Percentiles rank a stretch among this genome's conserved stretches.
phyloP scores from a whole-genome alignment of 139 green algal species.

The Mesotaenium endlicherianum region DNA sequence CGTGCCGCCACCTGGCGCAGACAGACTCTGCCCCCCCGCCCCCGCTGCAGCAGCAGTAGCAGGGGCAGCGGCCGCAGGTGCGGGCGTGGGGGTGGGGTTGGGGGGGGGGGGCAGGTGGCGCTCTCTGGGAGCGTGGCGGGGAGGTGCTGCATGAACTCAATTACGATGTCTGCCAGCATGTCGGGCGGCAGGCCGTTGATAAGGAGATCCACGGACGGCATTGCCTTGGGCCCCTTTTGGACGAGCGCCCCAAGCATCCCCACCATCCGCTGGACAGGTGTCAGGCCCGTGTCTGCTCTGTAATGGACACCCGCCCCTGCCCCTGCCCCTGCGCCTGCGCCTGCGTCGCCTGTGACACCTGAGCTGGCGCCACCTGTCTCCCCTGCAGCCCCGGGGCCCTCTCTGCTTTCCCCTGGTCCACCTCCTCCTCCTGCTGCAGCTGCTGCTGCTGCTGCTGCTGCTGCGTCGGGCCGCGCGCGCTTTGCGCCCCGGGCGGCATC shows the following conservation, averaged over 20 bases:
- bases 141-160: slow-evolving; percentile 35
- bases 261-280: slow-evolving; percentile 19
- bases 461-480: neutral
- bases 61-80: too few species aligned
- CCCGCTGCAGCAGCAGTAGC: too few species aligned
- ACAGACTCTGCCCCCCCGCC: too few species aligned
- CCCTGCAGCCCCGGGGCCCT: too few species aligned
- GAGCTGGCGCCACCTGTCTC: neutral
- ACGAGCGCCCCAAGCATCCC: slow-evolving; percentile 12
- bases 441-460: neutral
- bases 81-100: too few species aligned
- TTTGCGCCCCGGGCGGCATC: neutral
- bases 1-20: too few species aligned
- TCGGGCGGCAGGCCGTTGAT: slow-evolving; percentile 6
- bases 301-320: neutral
- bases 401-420: too few species aligned
- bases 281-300: neutral
- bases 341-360: neutral
- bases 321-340: neutral
- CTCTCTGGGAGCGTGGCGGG: too few species aligned
- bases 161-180: slow-evolving; percentile 31
- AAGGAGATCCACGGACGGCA: slow-evolving; percentile 11
- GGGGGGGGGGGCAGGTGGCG: too few species aligned
- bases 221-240: slow-evolving; percentile 3
- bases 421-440: neutral